Evolutionary conservation across 2,329 filamentous ascomycete genomes (phyloP), one percentile per base, ranked within the genome.

Genomic region (Alternaria panax): DNA sequence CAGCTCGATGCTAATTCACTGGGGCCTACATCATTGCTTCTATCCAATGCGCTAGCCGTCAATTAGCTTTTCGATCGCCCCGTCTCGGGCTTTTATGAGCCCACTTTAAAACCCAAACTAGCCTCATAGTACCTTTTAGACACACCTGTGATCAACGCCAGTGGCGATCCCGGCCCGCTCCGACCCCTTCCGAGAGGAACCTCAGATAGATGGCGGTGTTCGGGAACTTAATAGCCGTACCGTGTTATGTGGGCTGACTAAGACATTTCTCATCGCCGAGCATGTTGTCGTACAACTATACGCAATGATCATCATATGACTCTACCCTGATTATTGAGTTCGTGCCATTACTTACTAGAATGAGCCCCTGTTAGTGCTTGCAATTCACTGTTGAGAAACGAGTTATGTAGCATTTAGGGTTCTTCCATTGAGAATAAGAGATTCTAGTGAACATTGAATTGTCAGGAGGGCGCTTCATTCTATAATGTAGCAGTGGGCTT

Each of bases 21-120:
- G n/a, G 16, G 43, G 51, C 34, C 43, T 50, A 40, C 53, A 55
- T 42, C 34, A 51, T 41, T 14, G 9, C 27, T 51, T 24, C 48
- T 41, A 27, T 34, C 30, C 25, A 24, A 14, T n/a, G 53, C 53
- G 36, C 45, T 41, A 41, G 28, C 30, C 8, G 36, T 24, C 16
- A 25, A 36, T 34, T 48, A 34, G 30, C 28, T 24, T 34, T 47
- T 9, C 0, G 28, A 12, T 34, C 45, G 45, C 45, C 12, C 18
- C 45, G 20, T 34, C 14, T 47, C 28, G 45, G 14, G 16, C 41
- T 27, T 45, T 45, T 28, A 22, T 24, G 18, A 48, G 28, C 4
- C 45, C 45, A 24, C 28, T 48, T 24, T 16, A 24, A n/a, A n/a
- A 24, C 16, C 22, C 6, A 36, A 16, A 20, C 30, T 48, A 48